Evolutionary conservation across 495 filamentous ascomycete species (phyloP).

Genomic region (Aspergillus homomorphus): DNA sequence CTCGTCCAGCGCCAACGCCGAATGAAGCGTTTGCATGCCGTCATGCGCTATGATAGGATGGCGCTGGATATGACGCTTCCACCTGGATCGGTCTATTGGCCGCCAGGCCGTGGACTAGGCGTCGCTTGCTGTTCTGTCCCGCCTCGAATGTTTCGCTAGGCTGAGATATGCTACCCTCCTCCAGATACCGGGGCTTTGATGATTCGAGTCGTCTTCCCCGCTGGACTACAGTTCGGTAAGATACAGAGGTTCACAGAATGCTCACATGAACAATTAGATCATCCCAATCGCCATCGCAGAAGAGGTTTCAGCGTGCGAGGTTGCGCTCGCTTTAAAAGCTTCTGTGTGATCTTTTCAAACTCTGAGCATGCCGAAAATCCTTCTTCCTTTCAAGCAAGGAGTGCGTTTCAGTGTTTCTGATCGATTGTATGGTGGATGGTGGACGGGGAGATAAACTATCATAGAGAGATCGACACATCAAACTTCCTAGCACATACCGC

Average conservation of each 20-base stretch:
- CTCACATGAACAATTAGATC: neutral
- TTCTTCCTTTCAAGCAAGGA: neutral
- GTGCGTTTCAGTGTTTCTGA: neutral
- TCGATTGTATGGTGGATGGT: neutral
- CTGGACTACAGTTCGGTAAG: neutral
- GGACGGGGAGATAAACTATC: neutral
- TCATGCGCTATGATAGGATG: neutral
- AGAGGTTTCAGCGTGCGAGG: neutral
- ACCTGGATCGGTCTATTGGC: neutral
- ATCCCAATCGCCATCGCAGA: neutral
- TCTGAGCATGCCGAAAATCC: neutral
- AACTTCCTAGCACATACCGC: neutral
- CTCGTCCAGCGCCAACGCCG: neutral
- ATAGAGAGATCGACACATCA: neutral
- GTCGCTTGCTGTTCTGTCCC: neutral
- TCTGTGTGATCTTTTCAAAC: neutral
- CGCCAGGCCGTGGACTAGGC: neutral
- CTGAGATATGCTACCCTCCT: neutral
- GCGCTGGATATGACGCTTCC: conserved; percentile 6
- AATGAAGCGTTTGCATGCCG: neutral
- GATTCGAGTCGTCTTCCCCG: neutral
- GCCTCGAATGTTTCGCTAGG: neutral
- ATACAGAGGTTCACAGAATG: neutral
- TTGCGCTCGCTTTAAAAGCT: neutral
- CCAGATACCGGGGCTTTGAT: neutral